Evolutionary conservation across 257 asterid species (phyloP).

Genomic region (Misopates orontium): DNA sequence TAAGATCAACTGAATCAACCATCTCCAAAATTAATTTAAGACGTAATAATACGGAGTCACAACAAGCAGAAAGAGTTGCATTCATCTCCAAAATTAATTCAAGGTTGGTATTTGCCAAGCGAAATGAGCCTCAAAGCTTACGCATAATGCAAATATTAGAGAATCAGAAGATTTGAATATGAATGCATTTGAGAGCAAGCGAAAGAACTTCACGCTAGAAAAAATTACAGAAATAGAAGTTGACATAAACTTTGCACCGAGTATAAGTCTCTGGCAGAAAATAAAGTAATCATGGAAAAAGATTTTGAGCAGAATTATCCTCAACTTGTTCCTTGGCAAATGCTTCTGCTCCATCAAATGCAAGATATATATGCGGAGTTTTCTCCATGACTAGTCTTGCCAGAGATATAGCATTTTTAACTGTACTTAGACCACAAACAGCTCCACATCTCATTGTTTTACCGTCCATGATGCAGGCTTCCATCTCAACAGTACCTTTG

Average conservation of each 20-base stretch:
- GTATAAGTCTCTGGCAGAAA: too few relatives aligned
- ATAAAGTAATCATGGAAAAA: neutral
- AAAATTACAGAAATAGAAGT: too few relatives aligned
- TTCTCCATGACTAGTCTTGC: slow-evolving; percentile 97
- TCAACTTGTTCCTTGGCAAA: slow-evolving; percentile 86
- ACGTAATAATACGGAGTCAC: neutral
- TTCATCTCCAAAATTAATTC: neutral
- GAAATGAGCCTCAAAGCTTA: too few relatives aligned
- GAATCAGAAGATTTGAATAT: too few relatives aligned
- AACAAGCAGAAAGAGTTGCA: neutral
- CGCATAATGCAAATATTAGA: too few relatives aligned
- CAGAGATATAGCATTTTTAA: slow-evolving; percentile 75
- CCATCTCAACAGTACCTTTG: slow-evolving; percentile 93
- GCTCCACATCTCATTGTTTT: slow-evolving; percentile 84
- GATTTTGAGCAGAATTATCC: slow-evolving; percentile 18
- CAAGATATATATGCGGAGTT: slow-evolving; percentile 93
- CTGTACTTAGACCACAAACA: slow-evolving; percentile 80
- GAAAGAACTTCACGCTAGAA: too few relatives aligned
- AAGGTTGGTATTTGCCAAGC: neutral
- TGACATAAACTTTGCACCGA: slow-evolving; percentile 3
- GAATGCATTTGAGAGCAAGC: too few relatives aligned
- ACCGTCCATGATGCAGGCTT: slow-evolving; percentile 96
- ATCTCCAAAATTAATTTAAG: neutral
- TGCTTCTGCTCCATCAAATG: slow-evolving; percentile 89
- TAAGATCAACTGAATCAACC: too few relatives aligned